These are phyloP conservation scores for Pseudocercospora ulei DNA, from an alignment of 2,329 filamentous ascomycete genomes.

Conservation along the genomic window DNA sequence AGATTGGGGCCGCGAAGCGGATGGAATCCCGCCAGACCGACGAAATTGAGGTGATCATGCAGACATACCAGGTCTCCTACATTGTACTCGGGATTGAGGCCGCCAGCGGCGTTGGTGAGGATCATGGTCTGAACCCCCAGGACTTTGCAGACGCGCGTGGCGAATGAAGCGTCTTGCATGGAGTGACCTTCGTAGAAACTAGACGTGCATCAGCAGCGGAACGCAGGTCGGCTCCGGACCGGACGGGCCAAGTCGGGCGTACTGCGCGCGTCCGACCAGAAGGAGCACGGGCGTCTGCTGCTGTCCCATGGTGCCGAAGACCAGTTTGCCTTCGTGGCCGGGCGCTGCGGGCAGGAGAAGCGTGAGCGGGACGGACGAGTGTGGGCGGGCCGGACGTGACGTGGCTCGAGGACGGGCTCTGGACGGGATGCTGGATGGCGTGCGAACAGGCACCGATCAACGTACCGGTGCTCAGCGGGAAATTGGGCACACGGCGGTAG, in stretches of 20 bases:
- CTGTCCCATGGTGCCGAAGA: slow-evolving; percentile 51
- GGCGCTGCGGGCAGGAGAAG: slow-evolving; percentile 35
- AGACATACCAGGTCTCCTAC: slow-evolving; percentile 57
- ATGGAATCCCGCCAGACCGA: slow-evolving; percentile 52
- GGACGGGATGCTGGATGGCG: too few species aligned
- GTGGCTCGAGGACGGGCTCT: too few species aligned
- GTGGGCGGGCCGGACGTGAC: too few species aligned
- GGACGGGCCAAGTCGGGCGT: too few species aligned
- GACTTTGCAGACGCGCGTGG: slow-evolving; percentile 54
- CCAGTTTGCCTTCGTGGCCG: slow-evolving; percentile 56
- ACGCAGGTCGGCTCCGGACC: neutral
- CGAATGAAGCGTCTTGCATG: slow-evolving; percentile 54
- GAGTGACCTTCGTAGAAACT: slow-evolving; percentile 61
- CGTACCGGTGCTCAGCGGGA: slow-evolving; percentile 52
- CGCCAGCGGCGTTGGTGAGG: slow-evolving; percentile 59
- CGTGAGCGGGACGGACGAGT: too few species aligned
- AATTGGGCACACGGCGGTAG: slow-evolving; percentile 53
- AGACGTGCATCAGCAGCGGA: neutral
- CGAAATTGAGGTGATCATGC: slow-evolving; percentile 58
- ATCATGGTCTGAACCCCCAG: slow-evolving; percentile 53
- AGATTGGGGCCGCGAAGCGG: slow-evolving; percentile 54
- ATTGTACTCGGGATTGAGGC: slow-evolving; percentile 53
- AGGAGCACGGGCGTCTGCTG: slow-evolving; percentile 49
- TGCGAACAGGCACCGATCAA: too few species aligned
- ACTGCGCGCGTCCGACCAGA: slow-evolving; percentile 57